Evolutionary conservation across 2,329 filamentous ascomycete genomes (phyloP), one percentile per base, ranked within the genome.

Genomic region (Fonsecaea pugnacius): DNA sequence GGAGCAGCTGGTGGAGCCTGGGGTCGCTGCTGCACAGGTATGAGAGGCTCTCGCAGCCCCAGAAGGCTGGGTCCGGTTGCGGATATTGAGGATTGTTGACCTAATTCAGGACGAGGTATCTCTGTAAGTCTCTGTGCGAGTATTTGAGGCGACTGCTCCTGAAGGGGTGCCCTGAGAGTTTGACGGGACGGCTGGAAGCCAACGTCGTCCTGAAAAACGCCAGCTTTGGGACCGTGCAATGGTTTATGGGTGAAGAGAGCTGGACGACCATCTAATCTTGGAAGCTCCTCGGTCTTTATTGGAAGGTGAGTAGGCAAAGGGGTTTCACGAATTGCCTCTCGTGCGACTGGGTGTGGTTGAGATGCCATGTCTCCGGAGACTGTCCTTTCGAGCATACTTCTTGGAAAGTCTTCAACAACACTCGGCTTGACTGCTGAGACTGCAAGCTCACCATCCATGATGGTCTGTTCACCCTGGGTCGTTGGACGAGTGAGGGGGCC

Each of bases 121-220:
- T 71, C 69, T 14, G 57, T 43, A 32, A 62, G 59, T 36, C 66
- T 65, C 50, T 67, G 66, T 12, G 66, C 55, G 40, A 68, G 68
- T 46, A 66, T 46, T 50, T 70, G 68, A 46, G 68, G 54, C 35
- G 68, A 62, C 18, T 73, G 72, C 58, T 80, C 79, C 3, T 74
- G 68, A 6, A 70, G 61, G 48, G 73, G 72, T 6, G 74, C 72
- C 18, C 75, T 75, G 4, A 74, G 73, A 43, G 70, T 75, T 16
- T 74, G 70, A 33, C 76, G 76, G 32, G 72, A n/a, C 30, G 54
- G 16, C 24, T 52, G 58, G 18, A 64, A 66, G 7, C 57, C 77
- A 36, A 75, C 71, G 30, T 79, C 78, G 12, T 81, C 79, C 33
- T 75, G 75, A 63, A 82, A 82, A 54, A 78, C 79, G 43, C 79